Conservation (phyloP, 2,329 filamentous ascomycete genomes). For the Clathrospora elynae region DNA sequence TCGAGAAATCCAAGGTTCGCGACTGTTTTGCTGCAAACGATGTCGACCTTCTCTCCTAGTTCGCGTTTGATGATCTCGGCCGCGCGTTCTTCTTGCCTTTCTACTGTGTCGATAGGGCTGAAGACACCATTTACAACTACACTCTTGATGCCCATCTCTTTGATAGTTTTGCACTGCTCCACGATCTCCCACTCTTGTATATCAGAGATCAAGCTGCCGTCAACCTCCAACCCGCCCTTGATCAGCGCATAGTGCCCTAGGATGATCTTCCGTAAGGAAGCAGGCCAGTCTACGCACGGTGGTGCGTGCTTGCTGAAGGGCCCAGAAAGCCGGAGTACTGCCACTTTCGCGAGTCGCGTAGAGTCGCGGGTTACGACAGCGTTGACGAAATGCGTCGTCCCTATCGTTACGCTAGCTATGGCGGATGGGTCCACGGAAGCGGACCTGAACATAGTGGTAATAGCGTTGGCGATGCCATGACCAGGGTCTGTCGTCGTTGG, state of each 20-base stretch:
- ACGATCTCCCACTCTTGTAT: constrained; percentile 54
- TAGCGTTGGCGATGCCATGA: constrained; percentile 44
- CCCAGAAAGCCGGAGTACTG: constrained; percentile 57
- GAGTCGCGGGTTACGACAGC: constrained; percentile 58
- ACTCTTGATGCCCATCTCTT: constrained; percentile 51
- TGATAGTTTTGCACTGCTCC: constrained; percentile 52
- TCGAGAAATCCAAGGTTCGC: constrained; percentile 58
- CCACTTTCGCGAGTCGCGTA: constrained; percentile 57
- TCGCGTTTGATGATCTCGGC: constrained; percentile 55
- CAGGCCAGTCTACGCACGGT: constrained; percentile 58
- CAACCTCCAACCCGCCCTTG: constrained; percentile 57
- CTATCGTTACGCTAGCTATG: constrained; percentile 56
- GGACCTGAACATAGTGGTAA: constrained; percentile 45
- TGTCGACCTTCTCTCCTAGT: constrained; percentile 53
- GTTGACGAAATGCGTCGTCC: constrained; percentile 60
- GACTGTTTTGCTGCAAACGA: constrained; percentile 59
- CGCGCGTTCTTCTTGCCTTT: constrained; percentile 59
- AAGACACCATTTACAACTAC: constrained; percentile 64
- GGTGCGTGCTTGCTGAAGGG: constrained; percentile 57
- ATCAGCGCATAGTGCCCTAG: constrained; percentile 53
- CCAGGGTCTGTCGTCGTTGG: constrained; percentile 47
- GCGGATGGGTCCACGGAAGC: constrained; percentile 36
- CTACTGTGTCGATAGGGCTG: constrained; percentile 61
- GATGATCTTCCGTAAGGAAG: constrained; percentile 53
- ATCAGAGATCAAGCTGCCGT: constrained; percentile 53